Evolutionary conservation across 139 green algal genomes (phyloP), one percentile per base, ranked within the genome.

Genomic region (Micractinium conductrix): DNA sequence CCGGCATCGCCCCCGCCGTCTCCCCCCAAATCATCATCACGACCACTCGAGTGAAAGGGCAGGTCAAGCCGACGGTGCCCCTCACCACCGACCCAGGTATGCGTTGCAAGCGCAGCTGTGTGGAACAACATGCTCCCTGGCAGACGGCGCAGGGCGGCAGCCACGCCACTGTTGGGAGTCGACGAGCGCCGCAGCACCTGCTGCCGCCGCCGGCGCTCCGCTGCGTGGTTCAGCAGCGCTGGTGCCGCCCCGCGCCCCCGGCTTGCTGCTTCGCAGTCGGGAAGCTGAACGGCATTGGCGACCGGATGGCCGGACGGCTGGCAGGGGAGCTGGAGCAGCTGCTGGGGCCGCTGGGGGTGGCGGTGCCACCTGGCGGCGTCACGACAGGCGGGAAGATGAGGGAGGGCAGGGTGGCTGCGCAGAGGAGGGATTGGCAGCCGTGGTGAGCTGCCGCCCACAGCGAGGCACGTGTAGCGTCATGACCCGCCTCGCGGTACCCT

Each of bases 211-310:
- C n/a, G n/a, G n/a, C n/a, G n/a, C n/a, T n/a, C n/a, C n/a, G n/a
- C n/a, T n/a, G n/a, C n/a, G n/a, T n/a, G n/a, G n/a, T n/a, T n/a
- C n/a, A n/a, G n/a, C n/a, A n/a, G n/a, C n/a, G n/a, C n/a, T n/a
- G n/a, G n/a, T n/a, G n/a, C n/a, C n/a, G n/a, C n/a, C n/a, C n/a
- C n/a, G n/a, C n/a, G n/a, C n/a, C n/a, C n/a, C n/a, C n/a, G n/a
- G n/a, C n/a, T n/a, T n/a, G n/a, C n/a, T n/a, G n/a, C 48, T 14
- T 22, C 10, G 42, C 70, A 78, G 70, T 78, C 42, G 70, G 70
- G 42, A 78, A 78, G 70, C 70, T 78, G 42, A 78, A 53, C 43
- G 70, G 70, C 42, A 78, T 78, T 28, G 70, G 70, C 24, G 70
- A 78, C 28, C 45, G 45, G 28, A 78, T 78, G 70, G 70, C 43